Evolutionary conservation across 2,329 filamentous ascomycete species (phyloP), one percentile per base, ranked within the genome.

Genomic region (Trichoderma sp.): DNA sequence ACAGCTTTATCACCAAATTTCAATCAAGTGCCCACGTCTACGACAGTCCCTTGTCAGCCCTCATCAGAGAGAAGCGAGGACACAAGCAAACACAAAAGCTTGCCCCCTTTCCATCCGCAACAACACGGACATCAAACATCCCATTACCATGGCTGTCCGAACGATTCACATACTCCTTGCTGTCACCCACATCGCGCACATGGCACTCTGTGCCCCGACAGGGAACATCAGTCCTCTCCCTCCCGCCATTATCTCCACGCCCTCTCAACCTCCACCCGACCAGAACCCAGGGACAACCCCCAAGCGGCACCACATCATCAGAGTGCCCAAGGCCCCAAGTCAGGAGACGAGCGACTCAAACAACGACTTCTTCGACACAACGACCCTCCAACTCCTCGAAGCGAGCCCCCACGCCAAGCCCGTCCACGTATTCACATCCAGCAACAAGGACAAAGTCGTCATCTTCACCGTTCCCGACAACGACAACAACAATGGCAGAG

Each of bases 401-500:
- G 56, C 66, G n/a, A 50, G 50, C 28, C 43, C 34, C 15, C 59
- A 63, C 19, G 12, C 55, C n/a, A 41, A 55, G 15, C 28, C 48
- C 3, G 59, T 68, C 1, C 69, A 68, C 14, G 69, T 70, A 56
- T 70, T 68, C 45, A 24, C 64, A 14, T n/a, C 30, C 30, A 51
- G 54, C 45, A 51, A 51, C 17, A 51, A 59, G 9, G 62, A 56
- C 21, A 56, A 54, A 7, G 55, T 51, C 28, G 66, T 65, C 63
- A 67, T 69, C 44, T 47, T 65, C 30, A 34, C 30, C 30, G 9
- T 10, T 9, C 30, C 30, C 30, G 30, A 34, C 1, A 9, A 5
- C 28, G 28, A 28, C 14, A 68, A 72, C 21, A 26, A 58, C 51
- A 67, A 70, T n/a, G 68, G 67, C 45, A 66, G 71, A 1, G 5